These are phyloP conservation scores for Protomyces inouyei DNA, from an alignment of 1,139 yeast genomes.

Conservation along the genomic window DNA sequence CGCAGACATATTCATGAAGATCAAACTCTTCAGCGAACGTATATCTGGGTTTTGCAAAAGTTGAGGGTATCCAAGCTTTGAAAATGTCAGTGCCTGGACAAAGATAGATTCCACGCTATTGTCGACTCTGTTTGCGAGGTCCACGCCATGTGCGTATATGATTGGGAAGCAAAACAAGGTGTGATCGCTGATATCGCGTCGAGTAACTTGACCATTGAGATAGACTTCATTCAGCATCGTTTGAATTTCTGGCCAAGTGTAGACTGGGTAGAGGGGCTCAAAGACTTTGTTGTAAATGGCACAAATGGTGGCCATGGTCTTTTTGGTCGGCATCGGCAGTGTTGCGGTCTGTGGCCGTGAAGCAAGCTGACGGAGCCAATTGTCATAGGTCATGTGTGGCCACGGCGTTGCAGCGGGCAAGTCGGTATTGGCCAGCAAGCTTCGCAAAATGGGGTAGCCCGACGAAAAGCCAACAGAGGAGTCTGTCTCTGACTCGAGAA, in stretches of 20 bases:
- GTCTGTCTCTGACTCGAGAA: background rate
- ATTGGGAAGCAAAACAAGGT: slow-evolving; percentile 11
- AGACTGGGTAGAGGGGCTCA: slow-evolving; percentile 5
- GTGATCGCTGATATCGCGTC: slow-evolving; percentile 8
- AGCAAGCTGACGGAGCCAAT: slow-evolving; percentile 1
- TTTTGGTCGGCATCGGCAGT: slow-evolving; percentile 11
- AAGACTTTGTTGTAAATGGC: slow-evolving; percentile 10
- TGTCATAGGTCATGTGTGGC: slow-evolving; percentile 9
- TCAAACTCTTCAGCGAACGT: background rate
- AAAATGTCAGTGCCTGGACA: background rate
- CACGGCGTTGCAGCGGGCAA: slow-evolving; percentile 5
- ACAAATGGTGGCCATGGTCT: background rate
- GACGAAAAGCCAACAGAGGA: slow-evolving; percentile 9
- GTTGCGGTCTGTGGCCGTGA: background rate
- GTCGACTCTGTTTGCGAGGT: slow-evolving; percentile 5
- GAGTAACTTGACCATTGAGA: slow-evolving; percentile 5
- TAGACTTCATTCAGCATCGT: slow-evolving; percentile 10
- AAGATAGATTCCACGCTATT: background rate
- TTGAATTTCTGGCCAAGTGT: background rate
- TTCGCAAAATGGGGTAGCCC: slow-evolving; percentile 1
- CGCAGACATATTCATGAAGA: slow-evolving; percentile 2
- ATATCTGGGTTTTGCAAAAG: slow-evolving; percentile 1
- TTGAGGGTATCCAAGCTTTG: slow-evolving; percentile 8
- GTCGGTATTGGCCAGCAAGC: background rate
- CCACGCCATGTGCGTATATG: slow-evolving; percentile 1